Evolutionary conservation across 108 stramenopile species (phyloP), one percentile per base, ranked within the genome.

Genomic region (Fistulifera pelliculosa): DNA sequence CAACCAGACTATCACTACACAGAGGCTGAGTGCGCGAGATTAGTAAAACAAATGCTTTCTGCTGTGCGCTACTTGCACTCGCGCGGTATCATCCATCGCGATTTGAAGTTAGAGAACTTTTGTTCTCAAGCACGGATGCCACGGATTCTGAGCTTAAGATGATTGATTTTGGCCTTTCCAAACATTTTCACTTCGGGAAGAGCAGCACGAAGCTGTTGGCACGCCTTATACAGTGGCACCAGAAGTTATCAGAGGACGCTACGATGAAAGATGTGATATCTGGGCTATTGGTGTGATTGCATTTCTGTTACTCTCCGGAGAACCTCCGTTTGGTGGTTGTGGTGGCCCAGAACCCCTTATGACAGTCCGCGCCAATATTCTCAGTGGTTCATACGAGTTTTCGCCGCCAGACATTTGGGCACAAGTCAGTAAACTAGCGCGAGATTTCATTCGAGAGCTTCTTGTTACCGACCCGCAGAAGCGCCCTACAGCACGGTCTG

Each of bases 121-220:
- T 96, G 17, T 89, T 98, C 60, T 80, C 81, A 26, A 66, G 61
- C 41, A 60, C 43, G 22, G 62, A 66, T 19, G 52, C 68, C 17
- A 60, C 64, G 8, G 76, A 85, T 42, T 67, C 86, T 12, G 85
- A 86, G 41, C 62, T 98, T 41, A 95, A 94, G 62, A 94, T 98
- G 74, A 98, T 98, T 63, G 98, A 98, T 76, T 97, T 98, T 62
- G 98, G 98, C 27, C 71, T 98, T 18, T 76, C 74, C 40, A 91
- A 86, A 68, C 94, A 96, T 72, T 96, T 95, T 70, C 70, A 69
- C 14, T 76, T 83, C 62, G 84, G 86, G 86, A 94, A 62, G 65
- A 76, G 23, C 87, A 86, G 40, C 75, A 83, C 22, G 90, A 93
- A 50, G 86, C 90, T 14, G 90, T 93, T 2, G 90, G 90, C 22